Base-by-base conservation (phyloP, 371 early-diverging fungal species). In the Syncephalastrum racemosum region DNA sequence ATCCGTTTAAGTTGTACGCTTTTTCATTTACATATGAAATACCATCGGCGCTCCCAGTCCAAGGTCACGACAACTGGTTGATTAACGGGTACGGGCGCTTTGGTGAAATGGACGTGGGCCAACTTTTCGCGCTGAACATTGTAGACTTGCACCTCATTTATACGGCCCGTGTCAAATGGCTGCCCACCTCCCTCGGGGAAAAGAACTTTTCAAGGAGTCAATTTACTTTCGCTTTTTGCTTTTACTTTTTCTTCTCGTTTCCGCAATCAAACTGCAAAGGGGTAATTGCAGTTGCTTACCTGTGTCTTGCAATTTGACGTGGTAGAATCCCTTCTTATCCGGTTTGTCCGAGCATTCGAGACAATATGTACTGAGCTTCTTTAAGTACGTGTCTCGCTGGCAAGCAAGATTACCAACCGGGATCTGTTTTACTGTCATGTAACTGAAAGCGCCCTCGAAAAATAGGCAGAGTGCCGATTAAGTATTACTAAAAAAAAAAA, bases 131-230 rank as follows among this genome's bases (percentile, higher is more conserved):
- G 79, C 22, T 79, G 76, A 6, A 84, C 87, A 42, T 85, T 77
- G 52, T 74, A 59, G 0, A 90, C 87, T 39, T 68, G 46, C 8
- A 85, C 46, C 18, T 70, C 77, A 52, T 82, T 79, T 43, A 88
- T 77, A 7, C 56, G 77, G 2, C 92, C 92, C 4, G 77, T 77
- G 44, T 91, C 92, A 47, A 69, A 67, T 22, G 88, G 89, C 55
- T 91, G 91, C 16, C 88, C 89, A 15, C 88, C 88, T 7, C 87
- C 89, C 58, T 85, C 85, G n/a, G 89, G 87, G 60, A 87, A 88
- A 20, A 87, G 67, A 49, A 83, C 91, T 84, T 49, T 14, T 16
- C 39, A 46, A 14, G 25, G 16, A 16, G n/a, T 4, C 16, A 6
- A 19, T 31, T 10, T 24, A 15, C 16, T n/a, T 44, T n/a, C 12